Evolutionary conservation across 106 monocot genomes (phyloP).

Genomic region (Xerophyta viscosa): DNA sequence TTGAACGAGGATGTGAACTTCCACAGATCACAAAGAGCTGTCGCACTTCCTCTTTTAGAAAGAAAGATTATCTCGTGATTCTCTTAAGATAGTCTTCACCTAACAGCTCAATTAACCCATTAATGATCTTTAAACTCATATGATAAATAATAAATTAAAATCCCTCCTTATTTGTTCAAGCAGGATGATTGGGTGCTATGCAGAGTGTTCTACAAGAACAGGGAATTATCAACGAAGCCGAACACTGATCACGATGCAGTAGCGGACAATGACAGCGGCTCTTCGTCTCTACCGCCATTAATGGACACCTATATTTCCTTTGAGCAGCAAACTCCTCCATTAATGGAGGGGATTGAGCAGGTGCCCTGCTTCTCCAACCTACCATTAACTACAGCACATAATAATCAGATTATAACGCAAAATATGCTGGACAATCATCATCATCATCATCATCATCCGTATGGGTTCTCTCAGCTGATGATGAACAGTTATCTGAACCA

Average conservation of each 20-base stretch:
- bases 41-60: too few relatives aligned
- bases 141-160: too few relatives aligned
- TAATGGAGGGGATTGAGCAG: constrained; percentile 43
- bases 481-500: neutral
- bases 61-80: too few relatives aligned
- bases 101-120: too few relatives aligned
- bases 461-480: neutral
- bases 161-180: too few relatives aligned
- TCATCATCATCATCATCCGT: neutral
- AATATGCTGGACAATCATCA: too few relatives aligned
- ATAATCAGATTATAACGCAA: too few relatives aligned
- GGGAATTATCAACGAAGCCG: constrained; percentile 24
- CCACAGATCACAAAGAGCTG: too few relatives aligned
- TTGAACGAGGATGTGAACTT: too few relatives aligned
- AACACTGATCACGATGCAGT: neutral
- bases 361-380: constrained; percentile 97
- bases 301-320: constrained; percentile 40
- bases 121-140: too few relatives aligned
- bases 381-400: too few relatives aligned
- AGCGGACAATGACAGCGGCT: constrained; percentile 16
- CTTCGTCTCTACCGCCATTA: constrained; percentile 56
- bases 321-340: constrained; percentile 6
- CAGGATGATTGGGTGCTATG: constrained; percentile 96
- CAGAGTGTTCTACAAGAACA: constrained; percentile 68
- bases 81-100: too few relatives aligned